Evolutionary conservation across 1,139 yeast genomes (phyloP).

Genomic region (Debaryomycetaceae sp.): DNA sequence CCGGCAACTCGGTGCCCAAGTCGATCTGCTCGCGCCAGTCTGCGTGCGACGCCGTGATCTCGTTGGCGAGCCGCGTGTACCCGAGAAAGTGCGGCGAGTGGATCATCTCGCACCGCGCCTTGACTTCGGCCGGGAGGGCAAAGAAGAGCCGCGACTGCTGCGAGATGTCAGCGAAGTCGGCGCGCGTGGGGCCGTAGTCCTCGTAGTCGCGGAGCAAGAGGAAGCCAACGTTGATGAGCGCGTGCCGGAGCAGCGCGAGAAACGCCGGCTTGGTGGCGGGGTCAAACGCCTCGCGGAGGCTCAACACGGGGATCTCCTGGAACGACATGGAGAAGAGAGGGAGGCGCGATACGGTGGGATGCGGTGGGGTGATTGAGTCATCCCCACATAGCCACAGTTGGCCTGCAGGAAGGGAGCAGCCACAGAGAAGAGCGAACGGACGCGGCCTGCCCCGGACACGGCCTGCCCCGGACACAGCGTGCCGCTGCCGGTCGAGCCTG

Average conservation of each 20-base stretch:
- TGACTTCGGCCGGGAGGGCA: conserved; percentile 48
- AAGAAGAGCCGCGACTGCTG: conserved; percentile 47
- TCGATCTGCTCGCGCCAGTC: conserved; percentile 72
- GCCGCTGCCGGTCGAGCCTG: too few relatives aligned
- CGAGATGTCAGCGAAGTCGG: conserved; percentile 37
- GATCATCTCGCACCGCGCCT: conserved; percentile 53
- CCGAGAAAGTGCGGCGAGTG: conserved; percentile 66
- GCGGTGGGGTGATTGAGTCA: too few relatives aligned
- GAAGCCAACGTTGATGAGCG: conserved; percentile 60
- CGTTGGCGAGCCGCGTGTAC: conserved; percentile 62
- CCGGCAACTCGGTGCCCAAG: conserved; percentile 56
- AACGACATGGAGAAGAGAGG: conserved; percentile 6
- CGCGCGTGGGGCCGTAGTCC: conserved; percentile 25
- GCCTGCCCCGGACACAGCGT: too few relatives aligned
- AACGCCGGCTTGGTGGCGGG: conserved; percentile 40
- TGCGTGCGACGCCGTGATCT: conserved; percentile 53
- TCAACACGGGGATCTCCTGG: conserved; percentile 30
- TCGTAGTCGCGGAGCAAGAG: conserved; percentile 41
- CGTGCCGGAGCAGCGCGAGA: conserved; percentile 44
- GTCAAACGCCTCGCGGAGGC: conserved; percentile 27
- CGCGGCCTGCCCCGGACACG: too few relatives aligned
- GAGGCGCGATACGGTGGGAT: too few relatives aligned
- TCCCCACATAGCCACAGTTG: too few relatives aligned
- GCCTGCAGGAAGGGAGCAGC: too few relatives aligned
- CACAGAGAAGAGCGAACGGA: too few relatives aligned